These are phyloP conservation scores for Amauroascus niger DNA, from an alignment of 2,329 filamentous ascomycete genomes.

Conservation along the genomic window DNA sequence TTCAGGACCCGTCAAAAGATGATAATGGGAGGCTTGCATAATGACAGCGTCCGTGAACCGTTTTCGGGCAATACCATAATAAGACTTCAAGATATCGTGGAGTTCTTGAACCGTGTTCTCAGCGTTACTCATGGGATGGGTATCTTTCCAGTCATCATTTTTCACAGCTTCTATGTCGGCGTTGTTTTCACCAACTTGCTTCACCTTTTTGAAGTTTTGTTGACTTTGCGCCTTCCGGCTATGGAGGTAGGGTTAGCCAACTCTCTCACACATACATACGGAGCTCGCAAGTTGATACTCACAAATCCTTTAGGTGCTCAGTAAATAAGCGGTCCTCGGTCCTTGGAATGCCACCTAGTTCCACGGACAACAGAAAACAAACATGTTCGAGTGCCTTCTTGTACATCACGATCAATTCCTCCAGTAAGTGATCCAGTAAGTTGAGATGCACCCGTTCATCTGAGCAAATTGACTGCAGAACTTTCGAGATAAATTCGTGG, in stretches of 20 bases:
- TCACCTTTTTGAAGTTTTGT: not conserved
- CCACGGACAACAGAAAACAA: conserved; percentile 45
- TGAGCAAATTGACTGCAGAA: conserved; percentile 38
- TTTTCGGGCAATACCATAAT: conserved; percentile 52
- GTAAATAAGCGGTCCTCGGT: conserved; percentile 48
- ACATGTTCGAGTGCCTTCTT: conserved; percentile 41
- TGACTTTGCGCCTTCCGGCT: not conserved
- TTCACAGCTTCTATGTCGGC: conserved; percentile 12
- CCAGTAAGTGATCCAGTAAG: conserved; percentile 39
- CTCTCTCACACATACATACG: not conserved
- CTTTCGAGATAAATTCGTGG: conserved; percentile 43
- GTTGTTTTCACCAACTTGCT: not conserved
- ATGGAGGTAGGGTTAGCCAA: not conserved
- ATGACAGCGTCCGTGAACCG: conserved; percentile 56
- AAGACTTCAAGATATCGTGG: conserved; percentile 51
- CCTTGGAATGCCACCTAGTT: conserved; percentile 38
- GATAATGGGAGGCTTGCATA: conserved; percentile 48
- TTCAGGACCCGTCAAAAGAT: conserved; percentile 42
- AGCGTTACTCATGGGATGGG: conserved; percentile 28
- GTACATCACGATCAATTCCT: conserved; percentile 42
- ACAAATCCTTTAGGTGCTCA: conserved; percentile 36
- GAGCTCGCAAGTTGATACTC: not conserved
- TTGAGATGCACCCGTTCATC: conserved; percentile 37
- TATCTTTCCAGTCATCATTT: conserved; percentile 15
- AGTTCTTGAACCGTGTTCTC: conserved; percentile 43